A percentile compares a stretch with the other conserved stretches of the same genome.
phyloP scores from a whole-genome alignment of 176 grass and related monocot species.

The Elymus sibiricus region DNA sequence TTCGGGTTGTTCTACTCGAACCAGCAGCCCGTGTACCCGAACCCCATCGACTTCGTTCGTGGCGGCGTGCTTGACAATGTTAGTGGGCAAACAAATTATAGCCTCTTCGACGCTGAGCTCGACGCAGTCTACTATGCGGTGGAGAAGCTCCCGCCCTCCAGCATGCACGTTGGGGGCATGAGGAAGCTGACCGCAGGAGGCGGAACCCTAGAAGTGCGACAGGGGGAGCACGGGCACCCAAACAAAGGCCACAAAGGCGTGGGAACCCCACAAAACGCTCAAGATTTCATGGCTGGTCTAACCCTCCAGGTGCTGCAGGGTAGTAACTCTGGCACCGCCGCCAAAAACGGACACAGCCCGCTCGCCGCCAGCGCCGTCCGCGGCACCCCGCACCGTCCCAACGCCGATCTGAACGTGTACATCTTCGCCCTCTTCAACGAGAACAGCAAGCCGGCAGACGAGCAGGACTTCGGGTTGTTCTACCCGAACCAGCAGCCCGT shows the following conservation, averaged over 20 bases:
- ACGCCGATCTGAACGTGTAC: constrained; percentile 40
- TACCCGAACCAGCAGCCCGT: constrained; percentile 49
- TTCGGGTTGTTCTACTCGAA: constrained; percentile 68
- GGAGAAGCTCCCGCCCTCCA: not conserved
- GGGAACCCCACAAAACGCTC: constrained; percentile 9
- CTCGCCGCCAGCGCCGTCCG: not conserved
- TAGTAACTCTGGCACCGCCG: constrained; percentile 25
- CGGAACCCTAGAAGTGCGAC: not conserved
- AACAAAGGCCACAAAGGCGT: no score
- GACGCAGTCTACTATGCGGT: constrained; percentile 63
- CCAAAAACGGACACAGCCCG: not conserved
- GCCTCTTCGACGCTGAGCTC: constrained; percentile 59
- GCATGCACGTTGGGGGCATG: not conserved
- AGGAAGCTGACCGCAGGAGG: not conserved
- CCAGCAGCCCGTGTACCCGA: constrained; percentile 48
- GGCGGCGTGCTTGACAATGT: constrained; percentile 8
- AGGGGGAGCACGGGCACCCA: not conserved
- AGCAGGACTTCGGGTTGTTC: constrained; percentile 67
- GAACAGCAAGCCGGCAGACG: constrained; percentile 35
- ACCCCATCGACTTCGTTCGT: no score
- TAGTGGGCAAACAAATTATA: constrained; percentile 39
- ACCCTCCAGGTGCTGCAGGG: constrained; percentile 33
- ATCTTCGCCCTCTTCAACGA: constrained; percentile 84
- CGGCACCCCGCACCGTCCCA: constrained; percentile 32
- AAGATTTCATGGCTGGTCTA: constrained; percentile 44